These are phyloP conservation scores for Onygenales sp. DNA, from an alignment of 2,329 filamentous ascomycete genomes.

Conservation along the genomic window DNA sequence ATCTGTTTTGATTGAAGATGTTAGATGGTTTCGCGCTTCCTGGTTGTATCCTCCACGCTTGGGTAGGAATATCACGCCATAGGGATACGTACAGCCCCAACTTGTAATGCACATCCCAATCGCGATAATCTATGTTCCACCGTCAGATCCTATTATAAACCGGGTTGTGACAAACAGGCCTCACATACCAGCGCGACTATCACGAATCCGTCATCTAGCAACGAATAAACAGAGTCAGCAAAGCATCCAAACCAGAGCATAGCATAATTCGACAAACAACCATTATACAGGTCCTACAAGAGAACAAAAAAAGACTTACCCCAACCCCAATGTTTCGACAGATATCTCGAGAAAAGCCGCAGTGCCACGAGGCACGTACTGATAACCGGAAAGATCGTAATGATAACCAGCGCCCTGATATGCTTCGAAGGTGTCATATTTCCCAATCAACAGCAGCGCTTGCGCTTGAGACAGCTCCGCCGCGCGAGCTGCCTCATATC, in stretches of 20 bases:
- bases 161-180: too few species aligned
- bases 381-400: slow-evolving; percentile 7
- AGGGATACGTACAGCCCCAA: slow-evolving; percentile 1
- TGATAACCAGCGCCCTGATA: neutral
- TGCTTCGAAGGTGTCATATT: slow-evolving; percentile 1
- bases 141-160: neutral
- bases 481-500: neutral
- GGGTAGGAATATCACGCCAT: neutral
- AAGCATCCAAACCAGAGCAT: neutral
- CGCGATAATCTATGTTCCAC: neutral
- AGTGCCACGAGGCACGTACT: slow-evolving; percentile 1
- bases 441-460: neutral
- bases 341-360: slow-evolving; percentile 4
- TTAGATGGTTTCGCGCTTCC: neutral
- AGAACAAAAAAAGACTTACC: neutral
- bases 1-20: neutral
- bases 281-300: neutral
- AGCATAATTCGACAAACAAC: too few species aligned
- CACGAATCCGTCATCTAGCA: slow-evolving; percentile 7
- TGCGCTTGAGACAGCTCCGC: neutral
- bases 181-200: slow-evolving; percentile 4
- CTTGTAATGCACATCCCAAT: slow-evolving; percentile 2
- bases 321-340: slow-evolving; percentile 5
- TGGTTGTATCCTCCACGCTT: neutral
- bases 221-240: neutral